Evolutionary conservation across 805 yeast genomes (phyloP), one percentile per base, ranked within the genome.

Genomic region (Pichia eremophila): DNA sequence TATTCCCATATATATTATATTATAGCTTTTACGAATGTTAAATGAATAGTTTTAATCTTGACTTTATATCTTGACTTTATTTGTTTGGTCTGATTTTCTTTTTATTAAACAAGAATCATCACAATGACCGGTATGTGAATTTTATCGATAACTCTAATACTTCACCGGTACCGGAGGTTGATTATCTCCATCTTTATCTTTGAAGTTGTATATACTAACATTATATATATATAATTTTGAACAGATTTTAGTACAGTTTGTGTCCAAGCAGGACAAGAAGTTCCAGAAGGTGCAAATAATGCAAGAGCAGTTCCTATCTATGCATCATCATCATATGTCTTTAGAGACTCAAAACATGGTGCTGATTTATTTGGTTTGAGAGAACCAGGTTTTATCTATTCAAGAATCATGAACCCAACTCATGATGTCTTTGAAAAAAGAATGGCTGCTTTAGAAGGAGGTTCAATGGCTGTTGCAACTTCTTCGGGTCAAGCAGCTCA

Each of bases 401-500:
- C 95, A 12, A 79, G 99, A 65, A 74, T 91, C 56, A 82, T 79
- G 78, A 91, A 91, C 71, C 99, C 99, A 53, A 91, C 99, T 51
- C 83, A 76, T 49, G 95, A 85, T 58, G 91, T 85, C 27, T 85
- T 91, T 53, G 99, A 91, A 69, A 79, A 85, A 64, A 78, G 99
- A 70, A 75, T 91, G 51, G 95, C 96, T 46, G 95, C 95, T 45
- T 76, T 91, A 51, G 99, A 91, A 69, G 83, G 85, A 49, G 99
- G 98, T 61, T 82, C 81, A 45, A 95, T 85, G 50, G 98, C 95
- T 5, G 69, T 91, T 47, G 95, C 96, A 8, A 83, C 84, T 27
- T 67, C 95, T 22, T 89, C 97, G n/a, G 99, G 99, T 52, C 96
- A 90, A 70, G 91, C 97, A 46, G 97, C 98, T 28, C 96, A 90